Conservation (phyloP, 2,329 filamentous ascomycete species). For the Didymella segeticola region DNA sequence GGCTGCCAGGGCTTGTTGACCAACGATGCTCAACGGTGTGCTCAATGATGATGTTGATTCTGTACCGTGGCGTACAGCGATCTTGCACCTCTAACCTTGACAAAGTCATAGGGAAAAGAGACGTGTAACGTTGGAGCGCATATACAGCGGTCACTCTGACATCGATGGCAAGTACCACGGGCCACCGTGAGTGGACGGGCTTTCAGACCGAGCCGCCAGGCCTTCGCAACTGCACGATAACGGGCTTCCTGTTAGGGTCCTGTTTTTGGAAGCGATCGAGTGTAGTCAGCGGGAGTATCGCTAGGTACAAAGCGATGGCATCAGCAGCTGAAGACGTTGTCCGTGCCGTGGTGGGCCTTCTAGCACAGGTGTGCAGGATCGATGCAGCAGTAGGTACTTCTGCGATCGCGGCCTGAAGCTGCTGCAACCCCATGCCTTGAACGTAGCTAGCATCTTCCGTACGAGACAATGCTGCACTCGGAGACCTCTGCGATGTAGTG, state of each 20-base stretch:
- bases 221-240: not conserved
- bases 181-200: not conserved
- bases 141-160: not conserved
- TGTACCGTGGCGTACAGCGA: not conserved
- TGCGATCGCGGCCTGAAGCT: constrained; percentile 3
- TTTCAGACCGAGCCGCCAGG: not conserved
- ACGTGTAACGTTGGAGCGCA: not conserved
- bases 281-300: not conserved
- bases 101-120: not conserved
- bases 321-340: not conserved
- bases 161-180: not conserved
- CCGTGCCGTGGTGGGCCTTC: constrained; percentile 1
- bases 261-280: not conserved
- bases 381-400: not conserved
- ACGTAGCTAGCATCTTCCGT: not conserved
- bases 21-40: not conserved
- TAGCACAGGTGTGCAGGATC: not conserved
- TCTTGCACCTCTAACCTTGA: not conserved
- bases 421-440: constrained; percentile 6
- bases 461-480: not conserved
- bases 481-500: not conserved
- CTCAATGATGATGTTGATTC: not conserved
- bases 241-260: not conserved
- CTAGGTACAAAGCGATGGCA: not conserved
- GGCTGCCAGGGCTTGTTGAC: not conserved